Percentiles rank a stretch among this genome's conserved stretches.
These are phyloP conservation scores for Fonsecaea erecta DNA, from an alignment of 2,329 filamentous ascomycete genomes.

Conservation along the genomic window DNA sequence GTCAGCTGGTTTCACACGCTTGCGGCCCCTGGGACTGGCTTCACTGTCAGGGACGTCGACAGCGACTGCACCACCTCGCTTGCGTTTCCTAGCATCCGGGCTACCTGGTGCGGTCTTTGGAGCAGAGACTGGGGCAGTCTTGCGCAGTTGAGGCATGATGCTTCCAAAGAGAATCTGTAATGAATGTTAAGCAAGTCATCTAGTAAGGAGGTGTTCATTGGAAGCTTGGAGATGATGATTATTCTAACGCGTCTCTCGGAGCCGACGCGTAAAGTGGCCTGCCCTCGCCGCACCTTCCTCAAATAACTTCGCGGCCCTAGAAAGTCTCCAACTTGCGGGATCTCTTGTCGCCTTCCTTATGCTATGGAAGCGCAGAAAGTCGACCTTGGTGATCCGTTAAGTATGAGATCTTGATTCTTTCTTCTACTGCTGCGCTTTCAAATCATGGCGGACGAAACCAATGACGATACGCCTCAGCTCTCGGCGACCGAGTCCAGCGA, in stretches of 20 bases:
- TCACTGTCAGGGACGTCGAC: background rate
- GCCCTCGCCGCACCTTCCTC: background rate
- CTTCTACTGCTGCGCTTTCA: background rate
- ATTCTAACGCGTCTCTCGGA: background rate
- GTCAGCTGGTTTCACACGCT: constrained; percentile 10
- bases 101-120: background rate
- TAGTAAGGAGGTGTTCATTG: background rate
- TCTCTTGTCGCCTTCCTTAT: background rate
- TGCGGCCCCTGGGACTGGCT: constrained; percentile 10
- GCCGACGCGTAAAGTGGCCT: constrained; percentile 12
- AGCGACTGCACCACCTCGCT: constrained; percentile 2
- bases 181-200: background rate
- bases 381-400: background rate
- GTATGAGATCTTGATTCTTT: background rate
- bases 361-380: background rate
- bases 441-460: constrained; percentile 21
- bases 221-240: background rate
- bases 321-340: background rate
- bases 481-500: constrained; percentile 37
- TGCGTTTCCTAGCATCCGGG: constrained; percentile 20
- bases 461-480: constrained; percentile 23
- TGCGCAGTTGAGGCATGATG: constrained; percentile 21
- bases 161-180: background rate
- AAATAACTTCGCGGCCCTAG: background rate
- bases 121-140: background rate